Base-by-base conservation (phyloP, 371 early-diverging fungal species). In the Amoeboaphelidium occidentale region DNA sequence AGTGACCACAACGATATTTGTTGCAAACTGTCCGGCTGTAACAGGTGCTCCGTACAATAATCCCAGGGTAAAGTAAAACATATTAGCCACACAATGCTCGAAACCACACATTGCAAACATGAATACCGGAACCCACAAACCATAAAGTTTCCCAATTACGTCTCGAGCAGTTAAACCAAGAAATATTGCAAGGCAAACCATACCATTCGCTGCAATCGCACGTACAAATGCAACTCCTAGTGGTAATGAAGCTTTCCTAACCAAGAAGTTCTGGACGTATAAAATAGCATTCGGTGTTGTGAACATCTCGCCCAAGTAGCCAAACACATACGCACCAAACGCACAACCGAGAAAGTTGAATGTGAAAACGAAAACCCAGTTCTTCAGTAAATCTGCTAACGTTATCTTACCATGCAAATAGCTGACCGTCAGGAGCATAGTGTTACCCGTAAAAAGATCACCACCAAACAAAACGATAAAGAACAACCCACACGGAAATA, bases 391-490 rank as follows among this genome's bases (percentile, higher is more conserved):
- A 21, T 46, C 51, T n/a, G 47, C 20, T 10, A 27, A 23, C 21
- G 47, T 39, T 26, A 57, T 47, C 23, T 45, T 28, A 23, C 46
- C 21, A 49, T 53, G 51, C 20, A 57, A 46, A 45, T 27, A 43
- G 13, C 54, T 42, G 1, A 57, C 51, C 3, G 46, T 42, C 53
- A 57, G 46, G 50, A 57, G 47, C 57, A 57, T 55, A 21, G 55
- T 55, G 24, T 47, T 47, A 21, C 48, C 57, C 45, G 54, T 57
- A 43, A 57, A 57, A 23, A 57, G 57, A 46, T 57, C 57, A 12
- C 57, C 57, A 1, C 57, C 57, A 43, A 53, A 57, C 26, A 57
- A 46, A 43, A 57, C 51, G 25, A 57, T 53, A 27, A 53, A 54
- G 13, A 57, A 47, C 28, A 57, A 47, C 22, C 51, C 54, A 23